Percentiles rank a stretch among this genome's conserved stretches.
Evolutionary conservation across 345 rosid genomes (phyloP).

Genomic region (Theobroma cacao): DNA sequence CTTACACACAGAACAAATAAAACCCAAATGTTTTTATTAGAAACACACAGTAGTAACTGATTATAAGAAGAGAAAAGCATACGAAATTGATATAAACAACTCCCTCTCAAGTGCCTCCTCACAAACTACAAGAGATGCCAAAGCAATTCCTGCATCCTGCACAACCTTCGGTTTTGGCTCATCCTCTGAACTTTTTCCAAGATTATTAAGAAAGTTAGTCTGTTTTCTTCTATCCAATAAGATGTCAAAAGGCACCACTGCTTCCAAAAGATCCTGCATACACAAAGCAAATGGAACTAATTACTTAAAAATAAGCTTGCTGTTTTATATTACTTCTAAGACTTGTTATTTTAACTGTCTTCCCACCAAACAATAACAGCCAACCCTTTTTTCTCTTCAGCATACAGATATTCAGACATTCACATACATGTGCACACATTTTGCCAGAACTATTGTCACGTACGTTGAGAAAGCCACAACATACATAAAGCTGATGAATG

Average conservation of each 20-base stretch:
- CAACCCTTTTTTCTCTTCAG: neutral
- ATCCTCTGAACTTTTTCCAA: slow-evolving; percentile 37
- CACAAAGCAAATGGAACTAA: neutral
- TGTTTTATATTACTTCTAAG: neutral
- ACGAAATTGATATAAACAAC: slow-evolving; percentile 66
- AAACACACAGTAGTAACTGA: slow-evolving; percentile 9
- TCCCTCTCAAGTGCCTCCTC: slow-evolving; percentile 70
- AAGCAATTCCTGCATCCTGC: slow-evolving; percentile 62
- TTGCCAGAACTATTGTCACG: neutral
- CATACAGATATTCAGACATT: neutral
- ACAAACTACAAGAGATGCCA: slow-evolving; percentile 60
- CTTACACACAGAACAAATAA: slow-evolving; percentile 6
- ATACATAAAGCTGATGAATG: neutral
- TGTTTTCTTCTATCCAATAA: slow-evolving; percentile 57
- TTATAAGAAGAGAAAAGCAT: slow-evolving; percentile 23
- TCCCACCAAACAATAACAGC: neutral
- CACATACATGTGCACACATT: neutral
- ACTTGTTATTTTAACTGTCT: neutral
- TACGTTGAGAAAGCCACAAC: neutral
- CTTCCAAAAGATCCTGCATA: slow-evolving; percentile 71
- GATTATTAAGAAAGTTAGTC: slow-evolving; percentile 40
- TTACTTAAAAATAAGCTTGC: neutral
- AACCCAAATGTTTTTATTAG: slow-evolving; percentile 1
- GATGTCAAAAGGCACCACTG: slow-evolving; percentile 68
- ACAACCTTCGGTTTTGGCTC: slow-evolving; percentile 50